A percentile compares a stretch with the other conserved stretches of the same genome.
phyloP scores from a whole-genome alignment of 306 rosid genomes.

The Sophora flavescens region DNA sequence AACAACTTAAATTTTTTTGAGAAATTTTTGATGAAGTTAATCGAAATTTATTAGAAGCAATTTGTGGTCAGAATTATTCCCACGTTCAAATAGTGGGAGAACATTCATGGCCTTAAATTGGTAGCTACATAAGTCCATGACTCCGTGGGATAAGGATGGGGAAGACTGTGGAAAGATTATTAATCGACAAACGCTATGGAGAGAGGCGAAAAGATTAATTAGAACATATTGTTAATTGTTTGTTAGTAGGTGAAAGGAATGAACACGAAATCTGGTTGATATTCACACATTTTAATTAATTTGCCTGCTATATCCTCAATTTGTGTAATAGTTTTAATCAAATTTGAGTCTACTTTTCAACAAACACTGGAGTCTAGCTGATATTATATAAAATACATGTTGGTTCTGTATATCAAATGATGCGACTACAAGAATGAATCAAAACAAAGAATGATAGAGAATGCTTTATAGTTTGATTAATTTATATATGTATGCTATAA shows the following conservation, averaged over 20 bases:
- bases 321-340: neutral
- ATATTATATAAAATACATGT: slow-evolving; percentile 19
- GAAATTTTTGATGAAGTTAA: no score
- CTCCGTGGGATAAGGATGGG: neutral
- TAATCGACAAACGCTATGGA: neutral
- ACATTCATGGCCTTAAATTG: no score
- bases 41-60: no score
- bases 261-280: neutral
- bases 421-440: slow-evolving; percentile 8
- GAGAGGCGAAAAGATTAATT: neutral
- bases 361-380: slow-evolving; percentile 33
- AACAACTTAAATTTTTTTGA: no score
- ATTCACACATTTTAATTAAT: slow-evolving; percentile 26
- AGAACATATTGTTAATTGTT: neutral
- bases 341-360: slow-evolving; percentile 13
- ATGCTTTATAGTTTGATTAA: slow-evolving; percentile 22
- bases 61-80: no score
- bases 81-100: no score
- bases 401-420: slow-evolving; percentile 20
- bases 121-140: no score
- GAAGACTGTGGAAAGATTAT: neutral
- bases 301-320: neutral
- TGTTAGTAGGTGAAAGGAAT: neutral
- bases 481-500: neutral
- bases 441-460: slow-evolving; percentile 9